Evolutionary conservation across 345 rosid species (phyloP).

Genomic region (Populus pruinosa): DNA sequence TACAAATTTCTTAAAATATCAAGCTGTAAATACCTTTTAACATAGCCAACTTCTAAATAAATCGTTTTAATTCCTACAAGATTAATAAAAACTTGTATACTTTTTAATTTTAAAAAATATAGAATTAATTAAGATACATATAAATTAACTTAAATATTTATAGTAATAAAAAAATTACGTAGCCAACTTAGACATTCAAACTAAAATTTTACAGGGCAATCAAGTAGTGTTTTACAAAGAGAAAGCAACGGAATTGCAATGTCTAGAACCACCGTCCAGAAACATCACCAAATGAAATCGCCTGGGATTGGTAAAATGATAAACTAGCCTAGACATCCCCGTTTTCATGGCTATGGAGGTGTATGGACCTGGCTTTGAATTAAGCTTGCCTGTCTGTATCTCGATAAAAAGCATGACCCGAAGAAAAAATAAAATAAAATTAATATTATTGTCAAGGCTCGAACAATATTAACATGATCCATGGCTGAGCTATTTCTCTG

Average conservation of each 20-base stretch:
- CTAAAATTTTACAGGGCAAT: background rate
- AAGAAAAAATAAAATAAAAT: too few species aligned
- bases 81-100: too few species aligned
- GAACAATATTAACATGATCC: too few species aligned
- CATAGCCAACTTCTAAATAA: too few species aligned
- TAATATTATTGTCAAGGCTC: too few species aligned
- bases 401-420: background rate
- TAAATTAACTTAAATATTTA: too few species aligned
- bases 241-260: background rate
- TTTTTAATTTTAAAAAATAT: too few species aligned
- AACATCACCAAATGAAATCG: background rate
- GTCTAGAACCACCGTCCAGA: background rate
- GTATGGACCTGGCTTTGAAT: background rate
- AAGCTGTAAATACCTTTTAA: too few species aligned
- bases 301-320: background rate
- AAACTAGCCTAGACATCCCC: background rate
- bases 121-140: rapidly evolving
- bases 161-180: too few species aligned
- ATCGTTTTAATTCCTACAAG: too few species aligned
- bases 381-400: too few species aligned
- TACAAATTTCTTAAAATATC: background rate
- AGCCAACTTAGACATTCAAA: background rate
- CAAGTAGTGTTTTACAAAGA: background rate
- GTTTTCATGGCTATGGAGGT: background rate
- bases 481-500: too few species aligned